Evolutionary conservation across 352 stramenopile genomes (phyloP).

Genomic region (Phytopythium cucurbitacearum): DNA sequence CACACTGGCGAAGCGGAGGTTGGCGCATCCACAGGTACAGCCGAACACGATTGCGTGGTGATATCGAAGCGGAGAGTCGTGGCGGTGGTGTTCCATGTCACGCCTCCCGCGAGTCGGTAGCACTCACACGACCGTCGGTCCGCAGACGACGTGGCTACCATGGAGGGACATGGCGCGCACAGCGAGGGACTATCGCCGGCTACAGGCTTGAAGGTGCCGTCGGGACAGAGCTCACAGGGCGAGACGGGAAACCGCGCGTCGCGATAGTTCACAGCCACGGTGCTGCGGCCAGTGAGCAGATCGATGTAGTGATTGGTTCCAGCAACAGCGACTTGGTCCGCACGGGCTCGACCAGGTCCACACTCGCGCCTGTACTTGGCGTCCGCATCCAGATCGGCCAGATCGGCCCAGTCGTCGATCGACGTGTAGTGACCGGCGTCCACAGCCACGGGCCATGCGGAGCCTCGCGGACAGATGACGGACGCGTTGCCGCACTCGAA

Average conservation of each 20-base stretch:
- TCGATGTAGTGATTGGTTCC: constrained; percentile 30
- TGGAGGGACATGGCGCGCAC: constrained; percentile 45
- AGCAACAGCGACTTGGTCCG: constrained; percentile 5
- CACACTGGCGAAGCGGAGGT: constrained; percentile 6
- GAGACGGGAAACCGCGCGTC: constrained; percentile 51
- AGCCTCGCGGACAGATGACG: constrained; percentile 43
- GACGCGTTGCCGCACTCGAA: constrained; percentile 41
- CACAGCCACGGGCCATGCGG: constrained; percentile 18
- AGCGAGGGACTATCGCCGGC: constrained; percentile 40
- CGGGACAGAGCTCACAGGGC: constrained; percentile 51
- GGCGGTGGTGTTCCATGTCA: constrained; percentile 19
- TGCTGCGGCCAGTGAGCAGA: constrained; percentile 33
- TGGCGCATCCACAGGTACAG: constrained; percentile 1
- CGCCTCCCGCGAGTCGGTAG: constrained; percentile 49
- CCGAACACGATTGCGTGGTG: constrained; percentile 11
- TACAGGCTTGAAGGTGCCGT: constrained; percentile 64
- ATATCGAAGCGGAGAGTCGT: constrained; percentile 38
- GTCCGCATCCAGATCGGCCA: too few relatives aligned
- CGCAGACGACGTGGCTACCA: constrained; percentile 29
- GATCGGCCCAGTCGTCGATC: constrained; percentile 8
- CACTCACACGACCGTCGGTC: constrained; percentile 57
- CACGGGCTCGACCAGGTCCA: constrained; percentile 30
- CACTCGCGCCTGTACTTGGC: constrained; percentile 19
- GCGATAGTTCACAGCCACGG: constrained; percentile 54
- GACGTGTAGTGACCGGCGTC: constrained; percentile 49